Base-by-base conservation (phyloP, 1,284 basidiomycete species). In the Afroboletus lepidellus region DNA sequence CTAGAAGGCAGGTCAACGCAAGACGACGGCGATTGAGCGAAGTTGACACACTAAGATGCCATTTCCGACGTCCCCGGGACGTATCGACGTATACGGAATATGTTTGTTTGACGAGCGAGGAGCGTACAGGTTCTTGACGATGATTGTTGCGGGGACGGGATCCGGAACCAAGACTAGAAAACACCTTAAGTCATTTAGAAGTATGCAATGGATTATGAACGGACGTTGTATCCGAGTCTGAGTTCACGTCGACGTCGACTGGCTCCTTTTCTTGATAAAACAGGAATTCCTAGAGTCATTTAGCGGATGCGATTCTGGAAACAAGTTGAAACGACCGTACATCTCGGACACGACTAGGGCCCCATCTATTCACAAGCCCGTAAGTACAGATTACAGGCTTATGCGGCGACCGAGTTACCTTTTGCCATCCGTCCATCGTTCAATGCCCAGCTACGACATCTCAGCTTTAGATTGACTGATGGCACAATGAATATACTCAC, bases 341-440 rank as follows among this genome's bases (percentile, higher is more conserved):
- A 60, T 89, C 85, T 71, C 81, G 79, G 41, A 88, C 85, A 47
- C 86, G 79, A 61, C 85, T 87, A 13, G 86, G 86, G 1, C 87
- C 86, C 88, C 88, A 90, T 55, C 83, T 69, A 15, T 12, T 46
- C 30, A 41, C 33, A 23, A 37, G 37, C 45, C 3, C 46, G 38
- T 51, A 38, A 49, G 64, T 65, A 56, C 37, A 69, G 68, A 67
- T 53, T 64, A 20, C 65, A 69, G 24, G 57, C 29, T 63, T 65
- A 25, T 65, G 15, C 37, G 34, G 49, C 62, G 16, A 72, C 76
- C 30, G 11, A 32, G 11, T 70, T 71, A 72, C 60, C 74, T 76
- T 67, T 89, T 87, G 25, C 84, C 87, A 63, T 88, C 89, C 37
- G 85, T 91, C 87, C 87, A 90, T 44, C 87, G 77, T 65, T 89